phyloP scores from a whole-genome alignment of 2,329 filamentous ascomycete species.

The Fusarium decemcellulare region DNA sequence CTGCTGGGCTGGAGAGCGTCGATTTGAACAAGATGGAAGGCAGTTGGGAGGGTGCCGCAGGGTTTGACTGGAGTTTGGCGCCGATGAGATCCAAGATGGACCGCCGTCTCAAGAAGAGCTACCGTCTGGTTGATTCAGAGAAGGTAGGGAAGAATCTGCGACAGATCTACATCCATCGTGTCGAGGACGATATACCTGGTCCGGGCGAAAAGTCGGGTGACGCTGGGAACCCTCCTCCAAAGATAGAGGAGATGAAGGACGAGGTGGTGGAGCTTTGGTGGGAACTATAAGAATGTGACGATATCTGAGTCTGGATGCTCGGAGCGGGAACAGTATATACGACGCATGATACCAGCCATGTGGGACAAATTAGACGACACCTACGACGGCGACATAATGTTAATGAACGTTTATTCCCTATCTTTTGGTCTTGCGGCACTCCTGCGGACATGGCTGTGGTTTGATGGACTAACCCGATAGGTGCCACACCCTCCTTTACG shows the following conservation, averaged over 20 bases:
- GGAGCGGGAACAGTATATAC: constrained; percentile 35
- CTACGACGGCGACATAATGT: constrained; percentile 39
- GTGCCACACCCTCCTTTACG: constrained; percentile 15
- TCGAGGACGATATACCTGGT: constrained; percentile 50
- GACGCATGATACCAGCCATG: constrained; percentile 42
- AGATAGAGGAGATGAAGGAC: constrained; percentile 50
- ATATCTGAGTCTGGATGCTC: constrained; percentile 13
- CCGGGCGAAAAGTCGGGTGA: constrained; percentile 52
- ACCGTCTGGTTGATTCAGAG: constrained; percentile 61
- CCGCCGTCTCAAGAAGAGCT: constrained; percentile 65
- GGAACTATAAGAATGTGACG: constrained; percentile 44
- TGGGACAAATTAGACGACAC: constrained; percentile 36
- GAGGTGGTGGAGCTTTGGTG: constrained; percentile 67
- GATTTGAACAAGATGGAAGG: constrained; percentile 65
- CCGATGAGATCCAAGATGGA: constrained; percentile 59
- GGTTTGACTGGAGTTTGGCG: constrained; percentile 68
- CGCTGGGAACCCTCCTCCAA: constrained; percentile 15
- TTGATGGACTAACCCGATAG: constrained; percentile 14
- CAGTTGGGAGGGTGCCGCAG: constrained; percentile 65
- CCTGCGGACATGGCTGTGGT: constrained; percentile 20
- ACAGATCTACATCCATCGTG: constrained; percentile 69
- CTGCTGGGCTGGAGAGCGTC: constrained; percentile 54
- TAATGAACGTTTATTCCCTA: constrained; percentile 43
- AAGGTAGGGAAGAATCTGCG: constrained; percentile 60
- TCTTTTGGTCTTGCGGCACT: constrained; percentile 2